phyloP scores from a whole-genome alignment of 1,284 basidiomycete genomes.

The Ustilago tritici region DNA sequence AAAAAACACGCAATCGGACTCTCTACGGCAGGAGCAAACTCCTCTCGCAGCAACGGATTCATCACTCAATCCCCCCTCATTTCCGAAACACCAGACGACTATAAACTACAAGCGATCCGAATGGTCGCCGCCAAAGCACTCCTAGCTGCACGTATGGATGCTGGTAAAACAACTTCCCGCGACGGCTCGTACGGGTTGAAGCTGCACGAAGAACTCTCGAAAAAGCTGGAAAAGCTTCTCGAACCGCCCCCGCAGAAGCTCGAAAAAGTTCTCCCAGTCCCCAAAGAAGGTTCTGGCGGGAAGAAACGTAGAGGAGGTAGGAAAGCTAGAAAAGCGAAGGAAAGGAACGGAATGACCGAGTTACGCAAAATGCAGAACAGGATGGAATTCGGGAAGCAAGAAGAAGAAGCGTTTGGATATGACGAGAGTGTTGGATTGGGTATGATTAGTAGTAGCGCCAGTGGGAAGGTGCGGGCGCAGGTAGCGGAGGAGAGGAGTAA shows the following conservation, averaged over 20 bases:
- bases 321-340: constrained; percentile 94
- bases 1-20: constrained; percentile 89
- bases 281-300: constrained; percentile 88
- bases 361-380: constrained; percentile 96
- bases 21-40: constrained; percentile 75
- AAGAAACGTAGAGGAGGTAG: constrained; percentile 91
- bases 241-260: constrained; percentile 95
- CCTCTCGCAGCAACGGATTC: constrained; percentile 88
- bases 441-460: constrained; percentile 84
- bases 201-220: constrained; percentile 86
- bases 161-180: constrained; percentile 77
- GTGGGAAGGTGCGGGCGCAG: constrained; percentile 88
- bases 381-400: constrained; percentile 93
- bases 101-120: constrained; percentile 89
- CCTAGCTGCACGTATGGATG: constrained; percentile 93
- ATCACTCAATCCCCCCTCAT: constrained; percentile 93
- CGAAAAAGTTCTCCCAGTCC: constrained; percentile 92
- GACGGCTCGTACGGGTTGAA: constrained; percentile 85
- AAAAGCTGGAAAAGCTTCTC: constrained; percentile 88
- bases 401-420: constrained; percentile 94
- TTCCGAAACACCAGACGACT: constrained; percentile 86
- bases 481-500: constrained; percentile 86
- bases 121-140: constrained; percentile 92
- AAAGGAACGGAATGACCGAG: constrained; percentile 96
- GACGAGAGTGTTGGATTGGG: constrained; percentile 96